A percentile compares a stretch with the other conserved stretches of the same genome.
Evolutionary conservation across 2,329 filamentous ascomycete species (phyloP).

Genomic region (Lasiodiplodia sp.): DNA sequence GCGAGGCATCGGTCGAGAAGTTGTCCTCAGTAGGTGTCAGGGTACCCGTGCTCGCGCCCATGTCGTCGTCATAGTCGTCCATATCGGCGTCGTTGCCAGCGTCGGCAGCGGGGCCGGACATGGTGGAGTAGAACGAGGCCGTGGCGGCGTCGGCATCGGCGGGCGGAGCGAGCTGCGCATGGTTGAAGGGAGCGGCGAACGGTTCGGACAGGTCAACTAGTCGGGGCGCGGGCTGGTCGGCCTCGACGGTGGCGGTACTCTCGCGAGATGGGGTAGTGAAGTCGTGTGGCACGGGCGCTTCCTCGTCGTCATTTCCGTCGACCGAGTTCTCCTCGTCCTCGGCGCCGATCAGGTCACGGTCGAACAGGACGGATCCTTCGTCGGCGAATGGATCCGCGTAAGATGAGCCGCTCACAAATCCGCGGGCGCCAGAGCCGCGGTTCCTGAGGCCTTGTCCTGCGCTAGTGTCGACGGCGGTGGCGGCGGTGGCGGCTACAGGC

Average conservation of each 20-base stretch:
- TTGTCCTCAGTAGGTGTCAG: constrained; percentile 49
- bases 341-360: constrained; percentile 44
- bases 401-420: constrained; percentile 50
- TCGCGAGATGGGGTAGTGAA: constrained; percentile 41
- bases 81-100: constrained; percentile 32
- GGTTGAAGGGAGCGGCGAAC: constrained; percentile 32
- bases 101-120: constrained; percentile 30
- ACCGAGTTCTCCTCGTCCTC: constrained; percentile 33
- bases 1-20: constrained; percentile 36
- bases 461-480: constrained; percentile 33
- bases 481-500: constrained; percentile 33
- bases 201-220: constrained; percentile 44
- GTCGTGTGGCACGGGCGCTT: constrained; percentile 40
- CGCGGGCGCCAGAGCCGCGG: constrained; percentile 28
- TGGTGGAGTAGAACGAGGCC: constrained; percentile 46
- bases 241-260: constrained; percentile 42
- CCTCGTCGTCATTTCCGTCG: constrained; percentile 38
- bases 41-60: constrained; percentile 42
- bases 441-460: constrained; percentile 35
- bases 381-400: constrained; percentile 57
- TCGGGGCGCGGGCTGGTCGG: constrained; percentile 32
- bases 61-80: constrained; percentile 40
- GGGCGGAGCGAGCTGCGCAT: constrained; percentile 35
- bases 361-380: constrained; percentile 52
- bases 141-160: constrained; percentile 15